Conservation (phyloP, 495 filamentous ascomycete genomes). For the Hypoxylon intermedium region DNA sequence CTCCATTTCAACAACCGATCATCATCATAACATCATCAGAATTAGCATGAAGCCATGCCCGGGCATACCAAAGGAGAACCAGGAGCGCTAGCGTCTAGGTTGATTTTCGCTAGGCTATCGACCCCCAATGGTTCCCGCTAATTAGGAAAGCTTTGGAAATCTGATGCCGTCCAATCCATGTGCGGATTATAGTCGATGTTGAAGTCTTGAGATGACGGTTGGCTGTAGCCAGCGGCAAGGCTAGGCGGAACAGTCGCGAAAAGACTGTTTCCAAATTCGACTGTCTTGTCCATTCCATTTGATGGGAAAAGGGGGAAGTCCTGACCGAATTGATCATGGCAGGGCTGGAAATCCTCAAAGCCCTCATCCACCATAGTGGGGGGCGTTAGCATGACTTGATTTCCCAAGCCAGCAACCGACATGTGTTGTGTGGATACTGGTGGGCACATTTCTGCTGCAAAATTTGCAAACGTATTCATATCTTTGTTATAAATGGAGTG, state of each 20-base stretch:
- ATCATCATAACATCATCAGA: conserved; percentile 42
- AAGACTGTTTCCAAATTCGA: conserved; percentile 39
- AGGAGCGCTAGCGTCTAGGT: too few relatives aligned
- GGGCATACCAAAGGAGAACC: too few relatives aligned
- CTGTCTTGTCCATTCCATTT: conserved; percentile 34
- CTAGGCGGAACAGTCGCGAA: conserved; percentile 49
- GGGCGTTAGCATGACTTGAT: conserved; percentile 69
- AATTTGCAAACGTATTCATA: conserved; percentile 44
- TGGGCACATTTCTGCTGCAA: conserved; percentile 43
- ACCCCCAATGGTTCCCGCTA: not conserved
- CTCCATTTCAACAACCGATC: conserved; percentile 17
- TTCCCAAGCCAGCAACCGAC: conserved; percentile 67
- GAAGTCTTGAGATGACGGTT: conserved; percentile 53
- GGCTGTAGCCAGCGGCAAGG: conserved; percentile 47
- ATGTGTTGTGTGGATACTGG: conserved; percentile 58
- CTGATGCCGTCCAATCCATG: conserved; percentile 50
- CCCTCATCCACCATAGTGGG: conserved; percentile 59
- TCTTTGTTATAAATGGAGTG: conserved; percentile 50
- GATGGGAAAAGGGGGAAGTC: conserved; percentile 59
- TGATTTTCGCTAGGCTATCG: conserved; percentile 29
- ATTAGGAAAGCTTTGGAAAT: conserved; percentile 41
- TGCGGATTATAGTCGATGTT: conserved; percentile 43
- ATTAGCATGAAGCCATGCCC: not conserved
- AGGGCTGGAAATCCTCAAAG: conserved; percentile 55
- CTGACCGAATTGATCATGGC: conserved; percentile 42